A percentile compares a stretch with the other conserved stretches of the same genome.
Conservation (phyloP, 2,329 filamentous ascomycete species). For the Fusarium globosum region DNA sequence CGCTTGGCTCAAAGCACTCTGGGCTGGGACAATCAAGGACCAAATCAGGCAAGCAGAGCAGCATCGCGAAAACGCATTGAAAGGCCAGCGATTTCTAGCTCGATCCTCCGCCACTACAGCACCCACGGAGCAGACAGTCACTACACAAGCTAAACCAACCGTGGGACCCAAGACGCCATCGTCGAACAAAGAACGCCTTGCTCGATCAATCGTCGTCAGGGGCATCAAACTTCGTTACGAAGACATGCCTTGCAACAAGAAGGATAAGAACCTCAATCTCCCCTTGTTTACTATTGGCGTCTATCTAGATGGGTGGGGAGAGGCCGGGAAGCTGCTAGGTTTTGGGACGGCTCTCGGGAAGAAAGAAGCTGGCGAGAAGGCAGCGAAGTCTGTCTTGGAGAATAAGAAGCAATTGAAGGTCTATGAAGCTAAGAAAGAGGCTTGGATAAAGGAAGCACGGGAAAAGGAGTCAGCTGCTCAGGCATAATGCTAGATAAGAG, state of each 20-base stretch:
- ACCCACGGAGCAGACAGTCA: neutral
- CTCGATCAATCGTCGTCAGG: conserved; percentile 60
- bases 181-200: conserved; percentile 47
- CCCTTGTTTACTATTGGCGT: conserved; percentile 71
- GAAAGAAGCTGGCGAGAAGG: conserved; percentile 74
- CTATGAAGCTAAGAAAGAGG: conserved; percentile 61
- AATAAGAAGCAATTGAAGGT: conserved; percentile 72
- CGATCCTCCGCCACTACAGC: neutral
- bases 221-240: conserved; percentile 71
- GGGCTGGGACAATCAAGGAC: conserved; percentile 71
- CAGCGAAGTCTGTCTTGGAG: conserved; percentile 71
- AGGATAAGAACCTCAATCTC: conserved; percentile 64
- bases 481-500: neutral
- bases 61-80: conserved; percentile 2
- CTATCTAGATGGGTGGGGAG: conserved; percentile 76
- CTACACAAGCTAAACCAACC: neutral
- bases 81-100: neutral
- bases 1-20: conserved; percentile 79
- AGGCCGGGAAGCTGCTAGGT: conserved; percentile 70
- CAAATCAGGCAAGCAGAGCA: conserved; percentile 61
- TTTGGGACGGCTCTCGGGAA: conserved; percentile 73
- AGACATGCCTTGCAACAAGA: conserved; percentile 63
- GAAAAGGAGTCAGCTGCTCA: neutral
- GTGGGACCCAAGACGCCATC: neutral
- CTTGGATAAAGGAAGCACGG: conserved; percentile 50